Evolutionary conservation across 1,284 basidiomycete species (phyloP), one percentile per base, ranked within the genome.

Genomic region (Cystobasidium pallidum): DNA sequence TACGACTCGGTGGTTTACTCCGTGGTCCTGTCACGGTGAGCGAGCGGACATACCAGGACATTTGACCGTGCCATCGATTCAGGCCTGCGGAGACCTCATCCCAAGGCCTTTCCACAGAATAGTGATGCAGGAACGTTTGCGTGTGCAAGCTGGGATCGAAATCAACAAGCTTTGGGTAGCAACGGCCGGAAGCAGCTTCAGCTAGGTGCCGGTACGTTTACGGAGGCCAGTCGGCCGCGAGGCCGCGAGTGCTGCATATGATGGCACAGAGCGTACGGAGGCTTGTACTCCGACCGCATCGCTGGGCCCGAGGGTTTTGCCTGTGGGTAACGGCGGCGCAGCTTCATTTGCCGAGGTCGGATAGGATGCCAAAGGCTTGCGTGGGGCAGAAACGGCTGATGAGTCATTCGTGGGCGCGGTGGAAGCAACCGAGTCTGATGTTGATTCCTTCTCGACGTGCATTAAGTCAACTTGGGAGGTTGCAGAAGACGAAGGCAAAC

Each of bases 181-280:
- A 41, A 41, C 15, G 39, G 8, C 39, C 8, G 39, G 39, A 47
- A 21, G 45, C n/a, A n/a, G n/a, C 45, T 47, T 47, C 45, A n/a
- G 6, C n/a, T 17, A 51, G 24, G 49, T 17, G 49, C 49, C 49
- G 15, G 49, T 51, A 26, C 41, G n/a, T 17, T 49, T 45, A 11
- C 59, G 45, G 6, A 39, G 6, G 7, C 7, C 21, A 8, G 39
- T 43, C 6, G 39, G 26, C n/a, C 24, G 7, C 10, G 41, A 62
- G 13, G 30, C 45, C 19, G 61, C 61, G 21, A 64, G n/a, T 15
- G 45, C 24, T 21, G 41, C 45, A 51, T 47, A 64, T 49, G 62
- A 49, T 1, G 30, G 45, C 13, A 24, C 62, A 24, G 45, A n/a
- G 19, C 62, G 21, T 49, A 21, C 45, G 3, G 26, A 13, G 17